Conservation (phyloP, 305 asterid genomes). For the Ilex paraguariensis region DNA sequence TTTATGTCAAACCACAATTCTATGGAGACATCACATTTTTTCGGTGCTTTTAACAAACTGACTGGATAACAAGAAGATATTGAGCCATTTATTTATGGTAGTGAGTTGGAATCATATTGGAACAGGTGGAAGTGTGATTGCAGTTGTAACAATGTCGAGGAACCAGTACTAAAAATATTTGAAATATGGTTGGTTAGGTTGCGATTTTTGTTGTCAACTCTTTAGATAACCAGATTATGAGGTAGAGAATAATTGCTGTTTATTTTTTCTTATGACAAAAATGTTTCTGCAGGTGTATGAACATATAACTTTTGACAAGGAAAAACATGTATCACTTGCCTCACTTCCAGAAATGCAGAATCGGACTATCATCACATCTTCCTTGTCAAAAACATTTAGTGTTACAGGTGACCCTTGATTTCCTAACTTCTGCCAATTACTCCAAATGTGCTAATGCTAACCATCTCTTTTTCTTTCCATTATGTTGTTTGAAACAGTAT, state of each 20-base stretch:
- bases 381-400: conserved; percentile 77
- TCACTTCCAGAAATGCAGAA: conserved; percentile 79
- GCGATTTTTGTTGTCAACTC: no score
- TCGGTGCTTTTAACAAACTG: no score
- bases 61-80: no score
- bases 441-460: background rate
- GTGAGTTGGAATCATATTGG: no score
- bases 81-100: background rate
- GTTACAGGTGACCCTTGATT: conserved; percentile 52
- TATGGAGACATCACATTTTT: no score
- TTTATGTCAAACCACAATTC: no score
- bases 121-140: no score
- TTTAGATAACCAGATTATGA: no score
- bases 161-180: no score
- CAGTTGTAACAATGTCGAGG: no score
- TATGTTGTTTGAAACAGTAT: background rate
- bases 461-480: background rate
- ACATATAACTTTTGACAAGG: conserved; percentile 66
- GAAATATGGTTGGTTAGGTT: no score
- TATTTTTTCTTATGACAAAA: background rate
- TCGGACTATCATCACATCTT: conserved; percentile 73
- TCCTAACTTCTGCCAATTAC: background rate
- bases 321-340: conserved; percentile 61
- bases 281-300: conserved; percentile 60
- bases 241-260: no score